phyloP scores from a whole-genome alignment of 2,329 filamentous ascomycete species.

The Aspergillus sp. region DNA sequence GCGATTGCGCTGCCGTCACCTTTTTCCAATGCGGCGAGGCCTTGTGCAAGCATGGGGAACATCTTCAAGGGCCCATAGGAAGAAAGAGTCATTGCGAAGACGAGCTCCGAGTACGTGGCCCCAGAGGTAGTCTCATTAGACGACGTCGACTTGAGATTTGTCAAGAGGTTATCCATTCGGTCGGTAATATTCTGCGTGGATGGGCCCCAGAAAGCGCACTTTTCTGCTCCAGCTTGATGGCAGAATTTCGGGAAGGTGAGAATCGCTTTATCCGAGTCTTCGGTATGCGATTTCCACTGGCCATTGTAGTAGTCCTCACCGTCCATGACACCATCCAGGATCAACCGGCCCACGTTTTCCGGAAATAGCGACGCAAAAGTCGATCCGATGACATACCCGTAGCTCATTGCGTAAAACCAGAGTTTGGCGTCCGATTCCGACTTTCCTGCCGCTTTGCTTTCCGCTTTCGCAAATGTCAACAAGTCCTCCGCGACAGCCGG shows the following conservation, averaged over 20 bases:
- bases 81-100: background rate
- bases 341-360: conserved; percentile 17
- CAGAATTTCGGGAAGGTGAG: conserved; percentile 4
- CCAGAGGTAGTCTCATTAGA: background rate
- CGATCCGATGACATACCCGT: conserved; percentile 40
- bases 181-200: background rate
- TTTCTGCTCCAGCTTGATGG: background rate
- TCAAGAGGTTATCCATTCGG: background rate
- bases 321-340: conserved; percentile 22
- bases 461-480: conserved; percentile 27
- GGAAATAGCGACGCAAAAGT: conserved; percentile 44
- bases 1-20: background rate
- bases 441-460: conserved; percentile 8
- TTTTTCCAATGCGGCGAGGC: background rate
- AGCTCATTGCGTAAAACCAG: conserved; percentile 33
- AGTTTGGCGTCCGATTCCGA: conserved; percentile 13
- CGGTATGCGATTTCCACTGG: conserved; percentile 13
- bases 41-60: background rate
- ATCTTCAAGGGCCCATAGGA: background rate
- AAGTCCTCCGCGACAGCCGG: conserved; percentile 31
- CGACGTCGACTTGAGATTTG: background rate
- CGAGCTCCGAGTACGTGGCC: background rate
- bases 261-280: conserved; percentile 42
- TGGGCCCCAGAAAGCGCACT: background rate
- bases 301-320: conserved; percentile 19